A percentile compares a stretch with the other conserved stretches of the same genome.
Evolutionary conservation across 495 filamentous ascomycete genomes (phyloP).

Genomic region (Evernia prunastri): DNA sequence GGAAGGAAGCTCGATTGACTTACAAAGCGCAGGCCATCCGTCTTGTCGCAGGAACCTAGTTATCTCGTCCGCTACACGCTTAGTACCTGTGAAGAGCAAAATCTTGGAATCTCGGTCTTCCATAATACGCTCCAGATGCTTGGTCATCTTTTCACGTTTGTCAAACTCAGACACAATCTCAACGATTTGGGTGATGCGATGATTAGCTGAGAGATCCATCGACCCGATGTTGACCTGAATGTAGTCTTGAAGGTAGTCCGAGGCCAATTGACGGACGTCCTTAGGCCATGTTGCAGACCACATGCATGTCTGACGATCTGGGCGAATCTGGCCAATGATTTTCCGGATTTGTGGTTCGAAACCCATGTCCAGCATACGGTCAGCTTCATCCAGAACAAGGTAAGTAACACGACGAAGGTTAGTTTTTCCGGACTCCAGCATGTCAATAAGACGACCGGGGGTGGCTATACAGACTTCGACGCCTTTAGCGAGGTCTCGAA

Average conservation of each 20-base stretch:
- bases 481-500: slow-evolving; percentile 82
- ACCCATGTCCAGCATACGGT: slow-evolving; percentile 90
- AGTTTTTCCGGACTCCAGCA: slow-evolving; percentile 95
- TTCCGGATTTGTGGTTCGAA: slow-evolving; percentile 89
- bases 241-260: slow-evolving; percentile 91
- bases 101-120: slow-evolving; percentile 88
- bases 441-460: slow-evolving; percentile 94
- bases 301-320: slow-evolving; percentile 99
- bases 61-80: slow-evolving; percentile 97
- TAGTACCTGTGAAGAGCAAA: slow-evolving; percentile 95
- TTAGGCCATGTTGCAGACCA: slow-evolving; percentile 99
- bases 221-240: slow-evolving; percentile 99
- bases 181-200: slow-evolving; percentile 95
- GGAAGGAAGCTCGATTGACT: slow-evolving; percentile 33
- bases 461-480: slow-evolving; percentile 94
- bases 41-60: slow-evolving; percentile 98
- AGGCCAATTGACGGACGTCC: slow-evolving; percentile 92
- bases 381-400: slow-evolving; percentile 82
- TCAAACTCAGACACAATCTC: slow-evolving; percentile 94
- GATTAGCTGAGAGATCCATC: slow-evolving; percentile 92
- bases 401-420: slow-evolving; percentile 97
- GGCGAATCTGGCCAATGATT: slow-evolving; percentile 95
- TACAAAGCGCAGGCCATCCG: slow-evolving; percentile 97
- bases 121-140: slow-evolving; percentile 98
- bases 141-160: slow-evolving; percentile 95